A percentile compares a stretch with the other conserved stretches of the same genome.
Evolutionary conservation across 345 rosid species (phyloP).

Genomic region (Linum trigynum): DNA sequence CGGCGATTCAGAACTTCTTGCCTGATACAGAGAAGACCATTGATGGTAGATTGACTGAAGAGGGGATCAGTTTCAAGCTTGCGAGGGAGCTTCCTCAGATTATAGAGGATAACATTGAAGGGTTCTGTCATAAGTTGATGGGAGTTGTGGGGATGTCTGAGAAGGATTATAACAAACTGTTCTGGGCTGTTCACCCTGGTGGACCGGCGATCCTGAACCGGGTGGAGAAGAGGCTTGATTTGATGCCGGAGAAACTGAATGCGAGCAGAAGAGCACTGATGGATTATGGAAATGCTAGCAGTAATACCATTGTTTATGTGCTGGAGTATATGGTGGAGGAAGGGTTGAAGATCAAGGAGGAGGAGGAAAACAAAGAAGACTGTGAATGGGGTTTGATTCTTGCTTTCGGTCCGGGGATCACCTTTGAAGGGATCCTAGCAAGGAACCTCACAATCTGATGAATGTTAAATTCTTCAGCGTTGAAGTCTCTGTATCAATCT

Average conservation of each 20-base stretch:
- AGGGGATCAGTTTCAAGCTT: conserved; percentile 81
- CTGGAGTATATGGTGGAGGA: conserved; percentile 79
- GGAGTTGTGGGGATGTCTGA: conserved; percentile 26
- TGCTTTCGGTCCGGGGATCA: conserved; percentile 92
- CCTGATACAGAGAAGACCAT: conserved; percentile 75
- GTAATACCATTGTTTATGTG: conserved; percentile 79
- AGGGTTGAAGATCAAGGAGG: conserved; percentile 32
- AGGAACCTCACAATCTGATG: not conserved
- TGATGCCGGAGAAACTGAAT: conserved; percentile 44
- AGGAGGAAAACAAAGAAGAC: conserved; percentile 5
- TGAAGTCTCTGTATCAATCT: not conserved
- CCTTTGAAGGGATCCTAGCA: conserved; percentile 85
- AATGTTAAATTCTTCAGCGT: not conserved
- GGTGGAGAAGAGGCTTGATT: conserved; percentile 45
- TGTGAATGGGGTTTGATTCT: conserved; percentile 81
- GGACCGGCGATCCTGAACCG: conserved; percentile 92
- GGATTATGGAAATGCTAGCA: conserved; percentile 86
- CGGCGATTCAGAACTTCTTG: conserved; percentile 73
- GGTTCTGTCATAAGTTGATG: conserved; percentile 68
- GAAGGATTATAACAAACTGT: conserved; percentile 52
- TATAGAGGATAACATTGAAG: conserved; percentile 80
- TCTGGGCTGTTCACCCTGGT: conserved; percentile 96
- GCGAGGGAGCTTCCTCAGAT: conserved; percentile 84
- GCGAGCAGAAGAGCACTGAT: conserved; percentile 75
- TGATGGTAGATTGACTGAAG: conserved; percentile 72